Evolutionary conservation across 495 filamentous ascomycete species (phyloP).

Genomic region (Elasticomyces elasticus): DNA sequence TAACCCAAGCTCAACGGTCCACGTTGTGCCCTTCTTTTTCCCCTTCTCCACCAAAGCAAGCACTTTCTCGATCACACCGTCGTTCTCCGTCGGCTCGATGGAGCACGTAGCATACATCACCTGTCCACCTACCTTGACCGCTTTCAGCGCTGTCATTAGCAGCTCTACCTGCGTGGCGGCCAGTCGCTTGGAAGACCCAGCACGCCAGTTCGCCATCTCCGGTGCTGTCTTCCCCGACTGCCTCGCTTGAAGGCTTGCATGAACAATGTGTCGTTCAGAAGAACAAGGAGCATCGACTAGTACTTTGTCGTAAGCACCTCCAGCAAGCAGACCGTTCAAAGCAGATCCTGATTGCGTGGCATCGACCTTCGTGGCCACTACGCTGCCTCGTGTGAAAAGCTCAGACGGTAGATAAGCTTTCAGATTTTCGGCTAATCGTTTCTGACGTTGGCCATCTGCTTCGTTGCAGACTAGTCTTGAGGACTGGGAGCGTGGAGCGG

Average conservation of each 20-base stretch:
- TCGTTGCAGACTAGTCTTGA: constrained; percentile 13
- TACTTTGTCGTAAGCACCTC: constrained; percentile 11
- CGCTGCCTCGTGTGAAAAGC: not conserved
- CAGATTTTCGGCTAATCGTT: constrained; percentile 9
- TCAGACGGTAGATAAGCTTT: constrained; percentile 12
- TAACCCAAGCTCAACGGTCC: constrained; percentile 11
- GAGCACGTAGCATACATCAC: constrained; percentile 19
- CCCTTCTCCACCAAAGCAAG: constrained; percentile 28
- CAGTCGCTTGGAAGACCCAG: constrained; percentile 11
- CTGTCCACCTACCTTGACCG: constrained; percentile 4
- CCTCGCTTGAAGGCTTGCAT: constrained; percentile 6
- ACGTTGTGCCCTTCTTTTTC: constrained; percentile 31
- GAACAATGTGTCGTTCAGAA: constrained; percentile 18
- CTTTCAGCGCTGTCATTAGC: constrained; percentile 12
- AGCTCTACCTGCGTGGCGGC: constrained; percentile 12
- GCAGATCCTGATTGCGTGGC: not conserved
- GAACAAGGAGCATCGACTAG: constrained; percentile 18
- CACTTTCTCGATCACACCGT: constrained; percentile 20
- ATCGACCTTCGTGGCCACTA: not conserved
- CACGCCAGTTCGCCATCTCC: constrained; percentile 16
- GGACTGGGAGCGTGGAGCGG: not conserved
- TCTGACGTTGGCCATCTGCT: constrained; percentile 5
- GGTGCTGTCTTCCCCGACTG: not conserved
- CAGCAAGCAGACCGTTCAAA: not conserved
- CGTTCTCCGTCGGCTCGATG: constrained; percentile 15